phyloP scores from a whole-genome alignment of 164 flowering plant species.

The Vitis cinerea region DNA sequence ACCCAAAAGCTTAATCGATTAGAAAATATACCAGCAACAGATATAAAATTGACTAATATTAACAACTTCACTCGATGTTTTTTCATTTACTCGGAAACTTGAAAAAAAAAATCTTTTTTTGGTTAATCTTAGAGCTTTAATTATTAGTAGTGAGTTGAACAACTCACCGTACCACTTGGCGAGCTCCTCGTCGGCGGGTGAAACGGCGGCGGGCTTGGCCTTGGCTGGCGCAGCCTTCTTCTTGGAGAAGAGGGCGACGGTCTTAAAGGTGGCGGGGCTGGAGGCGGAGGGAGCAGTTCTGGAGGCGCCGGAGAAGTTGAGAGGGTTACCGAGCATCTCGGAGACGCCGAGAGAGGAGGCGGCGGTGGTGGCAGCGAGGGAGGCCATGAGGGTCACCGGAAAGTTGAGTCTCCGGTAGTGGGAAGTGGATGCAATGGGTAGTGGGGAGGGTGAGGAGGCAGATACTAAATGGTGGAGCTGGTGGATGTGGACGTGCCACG shows the following conservation, averaged over 20 bases:
- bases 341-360: conserved; percentile 65
- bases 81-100: too few species aligned
- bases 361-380: conserved; percentile 66
- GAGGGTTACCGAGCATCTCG: conserved; percentile 71
- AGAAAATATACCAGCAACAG: too few species aligned
- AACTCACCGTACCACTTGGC: conserved; percentile 99
- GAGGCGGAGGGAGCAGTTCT: conserved; percentile 52
- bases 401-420: not conserved
- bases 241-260: conserved; percentile 82
- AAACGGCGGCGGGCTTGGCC: conserved; percentile 41
- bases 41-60: too few species aligned
- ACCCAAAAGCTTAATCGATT: too few species aligned
- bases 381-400: conserved; percentile 45
- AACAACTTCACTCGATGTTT: too few species aligned
- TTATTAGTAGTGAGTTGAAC: not conserved
- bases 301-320: conserved; percentile 39
- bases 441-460: conserved; percentile 3
- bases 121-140: too few species aligned
- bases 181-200: conserved; percentile 78
- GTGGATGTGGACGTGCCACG: conserved; percentile 65
- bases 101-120: not conserved
- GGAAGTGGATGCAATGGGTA: not conserved
- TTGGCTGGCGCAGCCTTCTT: conserved; percentile 68
- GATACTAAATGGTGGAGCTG: conserved; percentile 49
- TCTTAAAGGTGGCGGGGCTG: conserved; percentile 51